Percentiles rank a stretch among this genome's conserved stretches.
Conservation (phyloP, 1,139 yeast species). For the Diutina rugosa region DNA sequence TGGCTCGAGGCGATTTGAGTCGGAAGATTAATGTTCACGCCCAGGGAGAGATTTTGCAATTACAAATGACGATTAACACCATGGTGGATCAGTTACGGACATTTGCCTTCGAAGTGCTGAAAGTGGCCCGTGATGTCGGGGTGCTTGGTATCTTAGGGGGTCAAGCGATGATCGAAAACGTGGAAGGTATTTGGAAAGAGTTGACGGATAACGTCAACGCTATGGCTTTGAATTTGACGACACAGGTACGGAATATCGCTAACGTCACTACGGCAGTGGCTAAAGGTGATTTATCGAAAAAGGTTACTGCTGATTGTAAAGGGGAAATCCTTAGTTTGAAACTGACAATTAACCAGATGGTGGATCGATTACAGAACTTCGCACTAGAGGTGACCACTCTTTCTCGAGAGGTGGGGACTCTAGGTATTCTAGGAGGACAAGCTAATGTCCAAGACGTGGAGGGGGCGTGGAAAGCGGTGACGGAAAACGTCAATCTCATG, state of each 20-base stretch:
- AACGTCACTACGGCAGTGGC: conserved; percentile 90
- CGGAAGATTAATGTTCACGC: conserved; percentile 74
- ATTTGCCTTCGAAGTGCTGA: conserved; percentile 79
- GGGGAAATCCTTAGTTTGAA: conserved; percentile 79
- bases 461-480: conserved; percentile 89
- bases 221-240: conserved; percentile 78
- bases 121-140: conserved; percentile 84
- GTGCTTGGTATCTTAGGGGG: conserved; percentile 83
- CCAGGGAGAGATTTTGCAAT: conserved; percentile 69
- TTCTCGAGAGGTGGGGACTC: conserved; percentile 82
- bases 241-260: conserved; percentile 82
- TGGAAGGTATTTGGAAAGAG: conserved; percentile 85
- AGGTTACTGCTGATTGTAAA: conserved; percentile 80
- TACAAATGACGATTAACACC: conserved; percentile 68
- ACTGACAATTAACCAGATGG: conserved; percentile 69
- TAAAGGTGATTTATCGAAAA: conserved; percentile 75
- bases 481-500: conserved; percentile 83
- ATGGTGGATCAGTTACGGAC: conserved; percentile 86
- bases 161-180: conserved; percentile 73
- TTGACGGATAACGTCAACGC: conserved; percentile 83
- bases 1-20: conserved; percentile 67
- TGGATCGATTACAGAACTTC: conserved; percentile 76
- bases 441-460: conserved; percentile 88
- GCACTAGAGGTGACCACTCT: conserved; percentile 83
- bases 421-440: conserved; percentile 83